Evolutionary conservation across 345 rosid genomes (phyloP).

Genomic region (Fremontodendron californicum): DNA sequence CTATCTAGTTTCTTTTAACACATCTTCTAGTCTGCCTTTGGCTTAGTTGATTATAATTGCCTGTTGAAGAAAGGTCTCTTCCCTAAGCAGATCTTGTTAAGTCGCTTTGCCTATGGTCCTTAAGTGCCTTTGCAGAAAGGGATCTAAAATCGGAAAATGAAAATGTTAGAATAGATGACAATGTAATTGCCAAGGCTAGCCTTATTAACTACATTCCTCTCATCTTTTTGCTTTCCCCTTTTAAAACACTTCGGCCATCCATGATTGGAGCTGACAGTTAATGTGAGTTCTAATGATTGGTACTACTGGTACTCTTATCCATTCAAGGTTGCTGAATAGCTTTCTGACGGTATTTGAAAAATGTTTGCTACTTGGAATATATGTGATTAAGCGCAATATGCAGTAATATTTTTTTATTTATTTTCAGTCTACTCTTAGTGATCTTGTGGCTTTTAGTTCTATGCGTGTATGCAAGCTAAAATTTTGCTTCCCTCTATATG

Average conservation of each 20-base stretch:
- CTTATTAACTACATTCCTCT: neutral
- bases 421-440: neutral
- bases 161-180: neutral
- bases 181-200: neutral
- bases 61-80: neutral
- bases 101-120: neutral
- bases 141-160: neutral
- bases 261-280: neutral
- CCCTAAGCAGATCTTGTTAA: neutral
- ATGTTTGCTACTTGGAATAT: neutral
- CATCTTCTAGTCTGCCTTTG: neutral
- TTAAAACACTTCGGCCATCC: neutral
- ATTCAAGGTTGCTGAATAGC: neutral
- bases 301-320: neutral
- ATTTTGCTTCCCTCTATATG: neutral
- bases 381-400: neutral
- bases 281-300: neutral
- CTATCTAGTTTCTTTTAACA: neutral
- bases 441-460: neutral
- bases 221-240: neutral
- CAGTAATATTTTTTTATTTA: neutral
- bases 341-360: neutral
- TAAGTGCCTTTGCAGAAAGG: neutral
- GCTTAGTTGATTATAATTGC: neutral
- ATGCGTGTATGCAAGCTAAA: neutral